Evolutionary conservation across 169 alveolate genomes (phyloP).

Genomic region (Cryptosporidium felis): DNA sequence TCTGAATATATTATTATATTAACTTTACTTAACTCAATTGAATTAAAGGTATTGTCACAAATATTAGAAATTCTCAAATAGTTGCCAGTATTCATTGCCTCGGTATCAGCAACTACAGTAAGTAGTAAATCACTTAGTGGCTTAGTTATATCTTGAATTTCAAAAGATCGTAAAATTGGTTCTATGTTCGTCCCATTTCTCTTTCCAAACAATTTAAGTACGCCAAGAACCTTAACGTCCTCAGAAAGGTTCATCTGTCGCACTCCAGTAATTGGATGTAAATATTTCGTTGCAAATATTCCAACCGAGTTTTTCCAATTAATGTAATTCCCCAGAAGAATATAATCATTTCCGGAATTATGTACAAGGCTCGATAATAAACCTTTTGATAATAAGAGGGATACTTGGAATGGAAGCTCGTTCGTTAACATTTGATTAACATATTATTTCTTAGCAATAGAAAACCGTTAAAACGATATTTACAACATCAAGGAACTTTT

Average conservation of each 20-base stretch:
- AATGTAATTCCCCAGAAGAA: conserved; percentile 20
- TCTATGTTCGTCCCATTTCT: not conserved
- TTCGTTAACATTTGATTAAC: conserved; percentile 7
- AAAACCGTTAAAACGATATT: not conserved
- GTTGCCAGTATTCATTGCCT: not conserved
- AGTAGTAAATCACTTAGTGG: not conserved
- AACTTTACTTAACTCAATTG: not conserved
- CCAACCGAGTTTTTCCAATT: conserved; percentile 10
- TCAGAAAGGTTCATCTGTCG: not conserved
- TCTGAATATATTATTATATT: conserved; percentile 16
- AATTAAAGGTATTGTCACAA: not conserved
- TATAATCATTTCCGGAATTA: not conserved
- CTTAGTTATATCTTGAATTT: not conserved
- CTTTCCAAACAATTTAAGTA: not conserved
- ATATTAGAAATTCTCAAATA: not conserved
- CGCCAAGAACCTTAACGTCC: conserved; percentile 6
- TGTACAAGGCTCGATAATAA: not conserved
- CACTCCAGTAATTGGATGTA: not conserved
- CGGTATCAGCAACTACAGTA: not conserved
- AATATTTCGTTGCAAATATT: conserved; percentile 3
- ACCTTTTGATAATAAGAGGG: not conserved
- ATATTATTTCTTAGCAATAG: not conserved
- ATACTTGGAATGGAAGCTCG: conserved; percentile 20
- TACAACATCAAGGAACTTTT: no score
- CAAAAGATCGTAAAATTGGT: no score